Evolutionary conservation across 2,329 filamentous ascomycete genomes (phyloP).

Genomic region (Trichoderma endophyticum): DNA sequence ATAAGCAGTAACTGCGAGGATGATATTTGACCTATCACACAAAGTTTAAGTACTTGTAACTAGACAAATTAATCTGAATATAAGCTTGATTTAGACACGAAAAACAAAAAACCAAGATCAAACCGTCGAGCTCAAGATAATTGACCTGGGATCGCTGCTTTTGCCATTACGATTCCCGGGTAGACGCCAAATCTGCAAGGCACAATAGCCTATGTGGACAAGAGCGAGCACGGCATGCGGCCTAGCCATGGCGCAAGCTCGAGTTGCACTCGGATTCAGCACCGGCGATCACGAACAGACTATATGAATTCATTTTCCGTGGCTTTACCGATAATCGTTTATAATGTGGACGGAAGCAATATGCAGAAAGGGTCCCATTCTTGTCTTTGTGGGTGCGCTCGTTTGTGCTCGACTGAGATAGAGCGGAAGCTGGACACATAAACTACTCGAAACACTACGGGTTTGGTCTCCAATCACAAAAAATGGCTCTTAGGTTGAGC

Average conservation of each 20-base stretch:
- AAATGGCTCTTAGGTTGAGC: background rate
- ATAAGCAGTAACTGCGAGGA: background rate
- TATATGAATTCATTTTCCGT: background rate
- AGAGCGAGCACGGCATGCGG: constrained; percentile 11
- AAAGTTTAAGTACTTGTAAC: too few relatives aligned
- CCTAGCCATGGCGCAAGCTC: constrained; percentile 7
- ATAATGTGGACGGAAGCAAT: background rate
- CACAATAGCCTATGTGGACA: background rate
- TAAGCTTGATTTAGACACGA: background rate
- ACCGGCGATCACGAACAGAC: background rate
- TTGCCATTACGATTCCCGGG: background rate
- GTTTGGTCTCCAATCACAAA: background rate
- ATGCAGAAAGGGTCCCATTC: background rate
- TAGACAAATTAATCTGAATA: background rate
- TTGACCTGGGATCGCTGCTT: background rate
- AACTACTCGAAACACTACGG: background rate
- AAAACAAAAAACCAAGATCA: background rate
- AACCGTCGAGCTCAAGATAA: background rate
- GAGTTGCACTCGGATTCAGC: background rate
- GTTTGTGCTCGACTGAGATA: background rate
- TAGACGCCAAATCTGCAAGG: background rate
- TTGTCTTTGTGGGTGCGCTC: background rate
- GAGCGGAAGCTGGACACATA: background rate
- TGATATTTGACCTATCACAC: background rate
- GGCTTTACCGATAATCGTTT: background rate